These are phyloP conservation scores for Cudoniella acicularis DNA, from an alignment of 495 filamentous ascomycete genomes.

Conservation along the genomic window DNA sequence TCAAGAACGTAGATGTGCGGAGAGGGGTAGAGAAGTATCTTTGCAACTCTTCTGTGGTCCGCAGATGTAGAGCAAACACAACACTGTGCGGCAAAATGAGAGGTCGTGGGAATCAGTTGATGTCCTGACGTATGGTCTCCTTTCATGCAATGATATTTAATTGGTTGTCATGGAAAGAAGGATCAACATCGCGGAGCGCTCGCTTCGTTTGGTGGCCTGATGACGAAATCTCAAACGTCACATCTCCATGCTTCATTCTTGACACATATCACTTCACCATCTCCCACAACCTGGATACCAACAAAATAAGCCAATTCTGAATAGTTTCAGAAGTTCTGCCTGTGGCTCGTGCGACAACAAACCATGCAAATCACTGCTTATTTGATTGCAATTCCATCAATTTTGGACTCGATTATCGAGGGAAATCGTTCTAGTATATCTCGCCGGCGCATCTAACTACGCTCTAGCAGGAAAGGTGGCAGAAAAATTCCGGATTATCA, in stretches of 20 bases:
- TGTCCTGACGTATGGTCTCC: neutral
- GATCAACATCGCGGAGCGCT: neutral
- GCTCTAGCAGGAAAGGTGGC: no score
- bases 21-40: neutral
- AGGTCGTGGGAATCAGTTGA: neutral
- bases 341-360: no score
- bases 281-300: no score
- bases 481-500: no score
- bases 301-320: no score
- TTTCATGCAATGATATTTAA: neutral
- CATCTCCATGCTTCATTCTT: neutral
- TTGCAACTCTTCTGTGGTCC: neutral
- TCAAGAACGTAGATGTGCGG: neutral
- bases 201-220: constrained; percentile 1
- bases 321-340: no score
- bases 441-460: no score
- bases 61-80: neutral
- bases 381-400: no score
- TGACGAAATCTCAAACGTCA: neutral
- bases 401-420: no score
- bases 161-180: neutral
- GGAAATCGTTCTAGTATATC: no score
- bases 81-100: neutral
- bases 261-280: neutral
- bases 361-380: no score